These are phyloP conservation scores for Trichophyton mentagrophytes DNA, from an alignment of 2,329 filamentous ascomycete species.

Conservation along the genomic window DNA sequence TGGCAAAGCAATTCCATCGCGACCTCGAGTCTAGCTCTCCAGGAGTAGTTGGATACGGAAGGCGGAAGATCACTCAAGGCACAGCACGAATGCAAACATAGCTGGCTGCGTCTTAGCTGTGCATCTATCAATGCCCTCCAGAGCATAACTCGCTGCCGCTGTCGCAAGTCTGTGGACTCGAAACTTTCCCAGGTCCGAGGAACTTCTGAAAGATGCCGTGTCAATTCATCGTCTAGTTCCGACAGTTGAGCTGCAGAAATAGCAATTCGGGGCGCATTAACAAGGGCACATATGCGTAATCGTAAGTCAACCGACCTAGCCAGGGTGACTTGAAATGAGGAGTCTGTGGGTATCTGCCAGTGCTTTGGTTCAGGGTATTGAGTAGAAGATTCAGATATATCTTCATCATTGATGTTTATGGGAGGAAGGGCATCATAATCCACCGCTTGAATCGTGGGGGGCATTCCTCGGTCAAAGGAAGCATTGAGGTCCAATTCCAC, in stretches of 20 bases:
- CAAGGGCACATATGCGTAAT: conserved; percentile 15
- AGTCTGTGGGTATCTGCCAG: conserved; percentile 26
- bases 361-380: conserved; percentile 22
- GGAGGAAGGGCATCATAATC: conserved; percentile 40
- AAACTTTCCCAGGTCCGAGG: conserved; percentile 20
- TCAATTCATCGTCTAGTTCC: conserved; percentile 29
- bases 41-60: conserved; percentile 24
- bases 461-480: conserved; percentile 43
- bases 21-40: conserved; percentile 25
- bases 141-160: conserved; percentile 23
- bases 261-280: conserved; percentile 15
- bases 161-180: conserved; percentile 15
- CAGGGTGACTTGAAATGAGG: conserved; percentile 24
- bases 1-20: conserved; percentile 28
- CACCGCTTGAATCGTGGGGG: conserved; percentile 31
- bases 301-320: conserved; percentile 17
- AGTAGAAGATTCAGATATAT: conserved; percentile 28
- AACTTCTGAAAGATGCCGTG: conserved; percentile 23
- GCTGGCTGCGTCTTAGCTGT: conserved; percentile 24
- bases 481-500: conserved; percentile 45
- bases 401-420: conserved; percentile 40
- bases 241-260: conserved; percentile 28
- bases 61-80: conserved; percentile 21
- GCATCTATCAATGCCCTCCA: conserved; percentile 25
- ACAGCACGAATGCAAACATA: conserved; percentile 30